A percentile compares a stretch with the other conserved stretches of the same genome.
phyloP scores from a whole-genome alignment of 768 basidiomycete species.

The Leucocoprinus leucothites region DNA sequence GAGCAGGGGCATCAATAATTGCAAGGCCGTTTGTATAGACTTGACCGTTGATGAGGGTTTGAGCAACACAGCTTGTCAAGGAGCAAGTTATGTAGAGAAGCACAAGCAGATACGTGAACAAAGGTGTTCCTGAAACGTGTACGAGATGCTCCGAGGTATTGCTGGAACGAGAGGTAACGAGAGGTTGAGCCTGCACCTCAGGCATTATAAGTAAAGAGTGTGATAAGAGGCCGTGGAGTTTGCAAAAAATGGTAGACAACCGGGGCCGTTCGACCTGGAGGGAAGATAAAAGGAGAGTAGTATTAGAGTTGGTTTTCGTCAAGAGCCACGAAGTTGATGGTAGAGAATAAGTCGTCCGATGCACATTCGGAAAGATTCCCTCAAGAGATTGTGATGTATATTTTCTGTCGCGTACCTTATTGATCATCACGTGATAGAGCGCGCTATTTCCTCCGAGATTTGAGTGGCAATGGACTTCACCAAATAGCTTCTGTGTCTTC shows the following conservation, averaged over 20 bases:
- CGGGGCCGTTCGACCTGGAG: too few relatives aligned
- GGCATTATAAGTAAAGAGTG: neutral
- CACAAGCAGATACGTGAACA: neutral
- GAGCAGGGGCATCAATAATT: constrained; percentile 31
- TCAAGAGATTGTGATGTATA: neutral
- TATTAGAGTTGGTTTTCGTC: too few relatives aligned
- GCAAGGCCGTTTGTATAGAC: constrained; percentile 33
- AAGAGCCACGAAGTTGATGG: too few relatives aligned
- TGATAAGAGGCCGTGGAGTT: neutral
- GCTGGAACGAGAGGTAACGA: neutral
- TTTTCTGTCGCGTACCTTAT: neutral
- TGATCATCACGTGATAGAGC: constrained; percentile 1
- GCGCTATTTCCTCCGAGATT: constrained; percentile 2
- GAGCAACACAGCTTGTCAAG: constrained; percentile 16
- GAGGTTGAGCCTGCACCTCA: constrained; percentile 6
- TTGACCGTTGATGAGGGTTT: constrained; percentile 27
- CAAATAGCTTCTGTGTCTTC: too few relatives aligned
- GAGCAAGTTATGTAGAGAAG: constrained; percentile 9
- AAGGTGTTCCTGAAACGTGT: neutral
- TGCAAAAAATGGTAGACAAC: too few relatives aligned
- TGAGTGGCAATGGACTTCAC: neutral
- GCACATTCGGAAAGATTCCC: neutral
- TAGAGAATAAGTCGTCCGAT: too few relatives aligned
- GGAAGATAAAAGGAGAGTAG: too few relatives aligned
- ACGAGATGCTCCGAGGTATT: neutral